Evolutionary conservation across 805 yeast species (phyloP).

Genomic region (Candida orba): DNA sequence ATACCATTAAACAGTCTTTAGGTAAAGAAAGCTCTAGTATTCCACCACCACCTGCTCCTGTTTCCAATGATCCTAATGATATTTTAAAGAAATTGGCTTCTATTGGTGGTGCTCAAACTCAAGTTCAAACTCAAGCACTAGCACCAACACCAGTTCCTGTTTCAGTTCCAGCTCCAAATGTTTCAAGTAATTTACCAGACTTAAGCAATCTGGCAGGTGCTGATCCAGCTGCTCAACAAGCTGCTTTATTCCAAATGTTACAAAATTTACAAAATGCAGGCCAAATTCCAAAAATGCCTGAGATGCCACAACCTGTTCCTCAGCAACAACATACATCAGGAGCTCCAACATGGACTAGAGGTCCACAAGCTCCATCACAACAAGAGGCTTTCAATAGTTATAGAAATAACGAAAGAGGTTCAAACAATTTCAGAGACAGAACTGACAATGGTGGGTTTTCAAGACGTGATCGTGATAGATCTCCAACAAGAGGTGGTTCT

Average conservation of each 20-base stretch:
- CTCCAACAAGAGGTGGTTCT: conserved; percentile 19
- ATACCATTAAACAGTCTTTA: conserved; percentile 48
- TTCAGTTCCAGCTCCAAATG: conserved; percentile 21
- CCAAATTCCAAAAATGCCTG: conserved; percentile 21
- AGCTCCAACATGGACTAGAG: conserved; percentile 7
- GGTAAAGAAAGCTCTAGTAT: conserved; percentile 28
- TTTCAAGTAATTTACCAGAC: conserved; percentile 11
- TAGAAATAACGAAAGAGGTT: conserved; percentile 16
- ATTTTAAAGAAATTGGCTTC: conserved; percentile 66
- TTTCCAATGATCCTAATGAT: conserved; percentile 46
- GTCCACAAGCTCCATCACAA: conserved; percentile 14
- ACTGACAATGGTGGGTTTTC: conserved; percentile 10
- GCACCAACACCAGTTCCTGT: conserved; percentile 6
- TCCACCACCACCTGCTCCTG: conserved; percentile 40
- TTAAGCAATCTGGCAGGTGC: conserved; percentile 14
- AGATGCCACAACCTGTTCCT: conserved; percentile 8
- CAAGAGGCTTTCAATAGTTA: conserved; percentile 21
- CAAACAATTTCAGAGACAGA: conserved; percentile 8
- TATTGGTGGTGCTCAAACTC: conserved; percentile 22
- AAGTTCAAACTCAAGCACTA: conserved; percentile 7
- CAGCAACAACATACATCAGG: conserved; percentile 11
- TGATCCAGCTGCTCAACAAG: conserved; percentile 30
- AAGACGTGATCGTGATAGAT: conserved; percentile 23
- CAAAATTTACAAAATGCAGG: conserved; percentile 26
- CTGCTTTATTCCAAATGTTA: conserved; percentile 35